A percentile compares a stretch with the other conserved stretches of the same genome.
These are phyloP conservation scores for Echinosophora koreensis DNA, from an alignment of 306 rosid genomes.

Conservation along the genomic window DNA sequence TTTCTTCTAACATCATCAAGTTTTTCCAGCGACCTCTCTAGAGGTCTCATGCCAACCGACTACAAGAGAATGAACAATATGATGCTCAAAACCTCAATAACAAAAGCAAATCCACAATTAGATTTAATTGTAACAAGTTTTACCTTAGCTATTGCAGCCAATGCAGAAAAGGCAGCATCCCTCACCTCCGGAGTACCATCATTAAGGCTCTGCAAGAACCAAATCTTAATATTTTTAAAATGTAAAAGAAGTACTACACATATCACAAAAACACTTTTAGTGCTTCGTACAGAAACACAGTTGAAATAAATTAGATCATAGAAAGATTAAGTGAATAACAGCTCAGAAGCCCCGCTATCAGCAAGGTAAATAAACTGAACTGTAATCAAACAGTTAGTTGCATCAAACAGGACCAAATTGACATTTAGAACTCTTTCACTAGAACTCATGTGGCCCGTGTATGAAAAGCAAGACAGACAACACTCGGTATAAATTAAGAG, in stretches of 20 bases:
- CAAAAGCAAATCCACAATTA: constrained; percentile 23
- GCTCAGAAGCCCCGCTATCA: constrained; percentile 25
- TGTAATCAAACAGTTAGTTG: constrained; percentile 26
- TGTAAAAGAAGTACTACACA: not conserved
- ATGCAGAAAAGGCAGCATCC: constrained; percentile 95
- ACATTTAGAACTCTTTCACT: not conserved
- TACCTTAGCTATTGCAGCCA: constrained; percentile 98
- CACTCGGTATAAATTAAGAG: not conserved
- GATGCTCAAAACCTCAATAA: constrained; percentile 39
- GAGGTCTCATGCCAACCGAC: constrained; percentile 98
- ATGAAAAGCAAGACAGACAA: not conserved
- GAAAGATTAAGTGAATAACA: not conserved
- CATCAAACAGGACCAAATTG: not conserved
- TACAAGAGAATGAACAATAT: constrained; percentile 48
- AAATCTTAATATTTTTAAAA: constrained; percentile 35
- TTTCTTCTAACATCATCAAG: constrained; percentile 97
- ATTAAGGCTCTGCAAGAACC: constrained; percentile 74
- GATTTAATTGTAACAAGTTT: constrained; percentile 26
- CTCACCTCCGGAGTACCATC: constrained; percentile 98
- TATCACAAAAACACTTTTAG: not conserved
- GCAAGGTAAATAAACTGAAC: not conserved
- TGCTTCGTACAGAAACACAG: not conserved
- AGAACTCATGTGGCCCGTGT: not conserved
- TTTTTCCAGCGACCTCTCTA: constrained; percentile 93
- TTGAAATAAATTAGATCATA: constrained; percentile 15